Conservation (phyloP, 352 stramenopile genomes). For the Phytopythium cucurbitacearum region DNA sequence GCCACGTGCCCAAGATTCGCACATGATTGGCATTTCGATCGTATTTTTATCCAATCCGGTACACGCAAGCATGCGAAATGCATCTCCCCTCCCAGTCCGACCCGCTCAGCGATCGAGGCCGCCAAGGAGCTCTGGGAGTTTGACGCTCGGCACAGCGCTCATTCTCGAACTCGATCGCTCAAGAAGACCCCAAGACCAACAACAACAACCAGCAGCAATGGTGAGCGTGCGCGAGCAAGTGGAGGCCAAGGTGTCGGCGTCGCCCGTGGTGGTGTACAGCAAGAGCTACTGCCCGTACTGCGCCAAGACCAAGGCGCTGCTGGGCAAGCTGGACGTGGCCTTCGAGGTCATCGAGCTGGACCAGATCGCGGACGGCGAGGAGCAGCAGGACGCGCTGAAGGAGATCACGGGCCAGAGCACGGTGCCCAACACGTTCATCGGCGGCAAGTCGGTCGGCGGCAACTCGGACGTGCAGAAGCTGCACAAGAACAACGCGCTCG, state of each 20-base stretch:
- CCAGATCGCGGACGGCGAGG: constrained; percentile 37
- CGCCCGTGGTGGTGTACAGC: constrained; percentile 83
- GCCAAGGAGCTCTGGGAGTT: too few relatives aligned
- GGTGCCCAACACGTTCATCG: constrained; percentile 97
- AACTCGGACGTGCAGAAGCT: constrained; percentile 93
- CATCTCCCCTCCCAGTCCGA: too few relatives aligned
- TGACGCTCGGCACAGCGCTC: neutral
- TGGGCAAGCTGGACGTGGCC: constrained; percentile 44
- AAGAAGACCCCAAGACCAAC: constrained; percentile 4
- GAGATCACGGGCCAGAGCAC: constrained; percentile 88
- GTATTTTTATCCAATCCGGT: too few relatives aligned
- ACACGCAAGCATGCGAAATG: too few relatives aligned
- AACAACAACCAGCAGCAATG: constrained; percentile 27
- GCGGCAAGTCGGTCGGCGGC: constrained; percentile 92
- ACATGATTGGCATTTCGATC: too few relatives aligned
- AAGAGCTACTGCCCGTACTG: constrained; percentile 97
- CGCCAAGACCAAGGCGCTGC: constrained; percentile 59
- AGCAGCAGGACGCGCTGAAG: constrained; percentile 56
- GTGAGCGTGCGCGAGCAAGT: constrained; percentile 60
- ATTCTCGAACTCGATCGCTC: constrained; percentile 3
- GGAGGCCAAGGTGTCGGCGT: constrained; percentile 47
- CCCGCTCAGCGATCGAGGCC: too few relatives aligned
- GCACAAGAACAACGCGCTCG: constrained; percentile 83
- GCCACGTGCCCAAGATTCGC: too few relatives aligned
- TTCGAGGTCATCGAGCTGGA: constrained; percentile 67